Conservation (phyloP, 345 rosid species). For the Brassica cretica region DNA sequence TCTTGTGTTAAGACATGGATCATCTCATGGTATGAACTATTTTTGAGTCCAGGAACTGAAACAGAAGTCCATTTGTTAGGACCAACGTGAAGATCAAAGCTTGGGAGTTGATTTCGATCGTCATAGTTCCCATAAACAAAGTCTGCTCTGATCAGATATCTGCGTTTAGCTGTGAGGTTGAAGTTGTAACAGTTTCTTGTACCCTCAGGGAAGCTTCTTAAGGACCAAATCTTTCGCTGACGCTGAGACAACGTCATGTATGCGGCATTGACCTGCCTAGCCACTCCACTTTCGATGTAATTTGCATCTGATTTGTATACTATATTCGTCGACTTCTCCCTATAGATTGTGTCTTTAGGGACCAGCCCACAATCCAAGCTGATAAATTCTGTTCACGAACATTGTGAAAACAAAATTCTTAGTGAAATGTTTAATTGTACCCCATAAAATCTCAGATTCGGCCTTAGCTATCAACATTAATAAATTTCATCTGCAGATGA, state of each 20-base stretch:
- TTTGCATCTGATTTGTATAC: constrained; percentile 27
- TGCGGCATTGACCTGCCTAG: not conserved
- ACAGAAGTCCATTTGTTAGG: constrained; percentile 33
- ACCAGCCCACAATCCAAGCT: constrained; percentile 39
- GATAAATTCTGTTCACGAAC: constrained; percentile 30
- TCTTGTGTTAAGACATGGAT: constrained; percentile 28
- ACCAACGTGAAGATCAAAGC: constrained; percentile 37
- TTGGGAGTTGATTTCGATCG: not conserved
- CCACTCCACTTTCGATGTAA: constrained; percentile 9
- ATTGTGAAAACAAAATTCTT: too few relatives aligned
- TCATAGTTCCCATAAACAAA: constrained; percentile 40
- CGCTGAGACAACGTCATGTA: constrained; percentile 8
- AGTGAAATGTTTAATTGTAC: too few relatives aligned
- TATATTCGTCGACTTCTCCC: constrained; percentile 26
- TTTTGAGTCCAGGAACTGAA: not conserved
- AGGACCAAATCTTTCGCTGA: constrained; percentile 13
- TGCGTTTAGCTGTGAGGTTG: constrained; percentile 12
- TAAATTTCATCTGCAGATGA: not conserved
- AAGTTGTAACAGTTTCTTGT: constrained; percentile 40
- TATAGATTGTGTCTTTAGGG: not conserved
- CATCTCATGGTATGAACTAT: constrained; percentile 4
- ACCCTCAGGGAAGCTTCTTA: constrained; percentile 42
- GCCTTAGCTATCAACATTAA: not conserved
- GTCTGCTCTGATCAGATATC: constrained; percentile 26
- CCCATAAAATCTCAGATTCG: too few relatives aligned